phyloP scores from a whole-genome alignment of 345 rosid genomes.

The Streptanthus diversifolius region DNA sequence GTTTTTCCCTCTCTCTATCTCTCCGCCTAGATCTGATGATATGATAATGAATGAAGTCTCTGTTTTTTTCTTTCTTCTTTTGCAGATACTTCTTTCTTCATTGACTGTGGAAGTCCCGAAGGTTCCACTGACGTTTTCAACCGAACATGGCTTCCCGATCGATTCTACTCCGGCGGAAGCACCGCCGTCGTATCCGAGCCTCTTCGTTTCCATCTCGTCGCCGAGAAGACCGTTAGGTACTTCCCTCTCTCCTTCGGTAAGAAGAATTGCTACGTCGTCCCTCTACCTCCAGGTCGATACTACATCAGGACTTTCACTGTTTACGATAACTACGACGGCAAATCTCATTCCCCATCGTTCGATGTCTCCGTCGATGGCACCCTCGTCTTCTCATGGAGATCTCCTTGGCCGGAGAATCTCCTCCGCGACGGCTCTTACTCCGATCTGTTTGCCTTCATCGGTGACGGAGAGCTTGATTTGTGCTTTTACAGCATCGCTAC shows the following conservation, averaged over 20 bases:
- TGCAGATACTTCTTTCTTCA: conserved; percentile 61
- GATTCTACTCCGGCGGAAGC: conserved; percentile 73
- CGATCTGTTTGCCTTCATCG: conserved; percentile 75
- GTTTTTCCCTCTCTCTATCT: conserved; percentile 15
- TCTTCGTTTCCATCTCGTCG: conserved; percentile 56
- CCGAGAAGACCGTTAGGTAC: conserved; percentile 73
- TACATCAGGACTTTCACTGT: conserved; percentile 89
- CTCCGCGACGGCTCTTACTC: conserved; percentile 88
- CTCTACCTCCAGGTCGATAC: conserved; percentile 79
- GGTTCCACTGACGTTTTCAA: conserved; percentile 59
- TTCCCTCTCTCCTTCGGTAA: conserved; percentile 94
- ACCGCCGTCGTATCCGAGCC: conserved; percentile 81
- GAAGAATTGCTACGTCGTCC: conserved; percentile 87
- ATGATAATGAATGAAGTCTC: conserved; percentile 13
- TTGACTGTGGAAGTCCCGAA: conserved; percentile 76
- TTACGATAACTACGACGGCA: conserved; percentile 93
- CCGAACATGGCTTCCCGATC: conserved; percentile 79
- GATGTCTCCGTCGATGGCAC: conserved; percentile 94
- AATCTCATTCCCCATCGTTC: conserved; percentile 78
- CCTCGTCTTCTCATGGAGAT: conserved; percentile 82
- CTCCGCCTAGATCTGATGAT: conserved; percentile 37
- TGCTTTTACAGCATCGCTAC: conserved; percentile 97
- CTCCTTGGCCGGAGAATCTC: conserved; percentile 65
- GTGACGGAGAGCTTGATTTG: conserved; percentile 75
- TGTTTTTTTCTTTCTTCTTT: neutral